Evolutionary conservation across 139 green algal species (phyloP).

Genomic region (Picochlorum sp.): DNA sequence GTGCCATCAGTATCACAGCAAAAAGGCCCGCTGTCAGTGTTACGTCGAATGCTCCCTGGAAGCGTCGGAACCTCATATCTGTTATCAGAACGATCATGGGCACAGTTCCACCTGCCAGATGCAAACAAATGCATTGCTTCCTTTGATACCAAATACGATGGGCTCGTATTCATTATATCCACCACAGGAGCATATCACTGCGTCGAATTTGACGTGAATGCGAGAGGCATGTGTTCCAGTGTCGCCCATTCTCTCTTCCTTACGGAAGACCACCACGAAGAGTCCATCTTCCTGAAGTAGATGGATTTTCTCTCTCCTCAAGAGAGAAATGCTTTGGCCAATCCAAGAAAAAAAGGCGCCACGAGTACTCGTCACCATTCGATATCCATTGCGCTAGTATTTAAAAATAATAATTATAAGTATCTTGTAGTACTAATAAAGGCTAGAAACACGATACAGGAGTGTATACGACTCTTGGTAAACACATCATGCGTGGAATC

Average conservation of each 20-base stretch:
- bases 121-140: constrained; percentile 38
- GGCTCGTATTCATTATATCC: constrained; percentile 54
- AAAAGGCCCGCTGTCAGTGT: background rate
- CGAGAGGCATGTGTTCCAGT: constrained; percentile 42
- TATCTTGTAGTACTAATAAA: too few relatives aligned
- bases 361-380: too few relatives aligned
- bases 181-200: constrained; percentile 38
- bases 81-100: constrained; percentile 77
- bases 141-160: constrained; percentile 44
- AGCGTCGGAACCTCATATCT: constrained; percentile 56
- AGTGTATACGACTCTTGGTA: too few relatives aligned
- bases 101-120: constrained; percentile 63
- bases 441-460: too few relatives aligned
- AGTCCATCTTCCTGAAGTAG: too few relatives aligned
- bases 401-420: too few relatives aligned
- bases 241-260: constrained; percentile 40
- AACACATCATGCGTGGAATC: too few relatives aligned
- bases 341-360: too few relatives aligned
- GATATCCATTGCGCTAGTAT: too few relatives aligned
- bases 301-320: too few relatives aligned
- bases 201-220: constrained; percentile 56
- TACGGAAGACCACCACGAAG: background rate
- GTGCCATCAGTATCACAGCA: background rate
- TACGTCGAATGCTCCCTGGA: constrained; percentile 25
- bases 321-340: too few relatives aligned